Evolutionary conservation across 2,329 filamentous ascomycete species (phyloP).

Genomic region (Colletotrichum cereale): DNA sequence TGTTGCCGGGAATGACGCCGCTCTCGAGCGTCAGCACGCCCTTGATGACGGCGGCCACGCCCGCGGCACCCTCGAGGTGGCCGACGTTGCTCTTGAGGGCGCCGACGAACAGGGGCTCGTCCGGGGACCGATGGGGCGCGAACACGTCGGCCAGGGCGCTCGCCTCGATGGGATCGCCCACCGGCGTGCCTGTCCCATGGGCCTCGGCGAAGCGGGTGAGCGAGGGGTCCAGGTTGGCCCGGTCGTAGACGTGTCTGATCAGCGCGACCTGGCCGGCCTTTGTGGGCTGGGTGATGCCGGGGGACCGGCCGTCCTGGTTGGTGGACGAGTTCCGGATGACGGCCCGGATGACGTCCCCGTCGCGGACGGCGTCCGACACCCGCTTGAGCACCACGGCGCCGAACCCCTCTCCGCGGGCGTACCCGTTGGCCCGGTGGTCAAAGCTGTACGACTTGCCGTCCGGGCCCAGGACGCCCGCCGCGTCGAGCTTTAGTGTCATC

Average conservation of each 20-base stretch:
- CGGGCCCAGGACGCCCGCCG: conserved; percentile 42
- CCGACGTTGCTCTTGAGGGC: conserved; percentile 45
- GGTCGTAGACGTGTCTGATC: conserved; percentile 53
- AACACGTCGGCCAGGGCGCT: conserved; percentile 60
- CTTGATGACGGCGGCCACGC: conserved; percentile 47
- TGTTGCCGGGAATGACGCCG: conserved; percentile 49
- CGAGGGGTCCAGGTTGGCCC: conserved; percentile 45
- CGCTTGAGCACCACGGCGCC: conserved; percentile 64
- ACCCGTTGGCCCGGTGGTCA: conserved; percentile 50
- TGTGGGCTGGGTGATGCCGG: conserved; percentile 53
- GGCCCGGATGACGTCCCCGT: conserved; percentile 54
- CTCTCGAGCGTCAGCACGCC: conserved; percentile 48
- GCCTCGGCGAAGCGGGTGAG: conserved; percentile 54
- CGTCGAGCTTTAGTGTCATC: conserved; percentile 31
- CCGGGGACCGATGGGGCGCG: conserved; percentile 50
- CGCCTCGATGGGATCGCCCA: conserved; percentile 68
- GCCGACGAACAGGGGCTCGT: conserved; percentile 47
- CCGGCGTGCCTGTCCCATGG: conserved; percentile 67
- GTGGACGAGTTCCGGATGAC: conserved; percentile 52
- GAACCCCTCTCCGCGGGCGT: conserved; percentile 60
- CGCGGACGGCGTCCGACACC: conserved; percentile 58
- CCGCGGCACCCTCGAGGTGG: conserved; percentile 45
- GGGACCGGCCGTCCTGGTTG: conserved; percentile 58
- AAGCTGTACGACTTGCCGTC: conserved; percentile 51
- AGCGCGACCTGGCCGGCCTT: conserved; percentile 49